phyloP scores from a whole-genome alignment of 345 rosid species.

The Limnanthes douglasii region DNA sequence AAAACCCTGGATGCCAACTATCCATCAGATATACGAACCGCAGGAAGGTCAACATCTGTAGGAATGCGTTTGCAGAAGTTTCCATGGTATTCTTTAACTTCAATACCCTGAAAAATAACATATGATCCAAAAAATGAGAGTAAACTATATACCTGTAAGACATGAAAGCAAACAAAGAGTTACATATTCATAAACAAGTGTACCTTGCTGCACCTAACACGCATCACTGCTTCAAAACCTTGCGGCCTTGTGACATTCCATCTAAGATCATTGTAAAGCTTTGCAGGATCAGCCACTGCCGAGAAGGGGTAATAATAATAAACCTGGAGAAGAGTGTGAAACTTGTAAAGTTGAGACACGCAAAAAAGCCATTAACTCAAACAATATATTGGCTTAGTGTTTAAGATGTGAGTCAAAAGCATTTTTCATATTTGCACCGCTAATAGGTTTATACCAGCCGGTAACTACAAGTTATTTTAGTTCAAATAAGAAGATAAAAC shows the following conservation, averaged over 20 bases:
- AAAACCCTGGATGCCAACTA: background rate
- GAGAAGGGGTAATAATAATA: slow-evolving; percentile 89
- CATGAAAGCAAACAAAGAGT: background rate
- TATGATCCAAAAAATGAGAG: background rate
- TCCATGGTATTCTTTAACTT: slow-evolving; percentile 89
- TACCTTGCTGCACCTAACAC: slow-evolving; percentile 96
- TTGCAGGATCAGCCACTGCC: slow-evolving; percentile 77
- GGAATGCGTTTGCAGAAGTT: slow-evolving; percentile 97
- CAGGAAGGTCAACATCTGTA: slow-evolving; percentile 86
- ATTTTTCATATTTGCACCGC: too few species aligned
- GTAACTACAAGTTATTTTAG: too few species aligned
- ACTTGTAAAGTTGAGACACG: slow-evolving; percentile 1
- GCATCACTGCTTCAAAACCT: slow-evolving; percentile 98
- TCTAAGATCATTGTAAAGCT: slow-evolving; percentile 94
- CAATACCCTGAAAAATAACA: slow-evolving; percentile 55
- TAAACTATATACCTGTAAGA: background rate
- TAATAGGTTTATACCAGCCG: too few species aligned
- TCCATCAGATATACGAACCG: slow-evolving; percentile 38
- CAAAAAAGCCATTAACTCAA: slow-evolving; percentile 4
- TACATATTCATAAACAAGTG: background rate
- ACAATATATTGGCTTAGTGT: too few species aligned
- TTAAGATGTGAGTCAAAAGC: too few species aligned
- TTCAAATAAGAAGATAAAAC: too few species aligned
- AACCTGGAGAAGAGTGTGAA: slow-evolving; percentile 38
- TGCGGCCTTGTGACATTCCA: slow-evolving; percentile 98